A percentile compares a stretch with the other conserved stretches of the same genome.
These are phyloP conservation scores for Exophiala xenobiotica DNA, from an alignment of 2,329 filamentous ascomycete genomes.

Conservation along the genomic window DNA sequence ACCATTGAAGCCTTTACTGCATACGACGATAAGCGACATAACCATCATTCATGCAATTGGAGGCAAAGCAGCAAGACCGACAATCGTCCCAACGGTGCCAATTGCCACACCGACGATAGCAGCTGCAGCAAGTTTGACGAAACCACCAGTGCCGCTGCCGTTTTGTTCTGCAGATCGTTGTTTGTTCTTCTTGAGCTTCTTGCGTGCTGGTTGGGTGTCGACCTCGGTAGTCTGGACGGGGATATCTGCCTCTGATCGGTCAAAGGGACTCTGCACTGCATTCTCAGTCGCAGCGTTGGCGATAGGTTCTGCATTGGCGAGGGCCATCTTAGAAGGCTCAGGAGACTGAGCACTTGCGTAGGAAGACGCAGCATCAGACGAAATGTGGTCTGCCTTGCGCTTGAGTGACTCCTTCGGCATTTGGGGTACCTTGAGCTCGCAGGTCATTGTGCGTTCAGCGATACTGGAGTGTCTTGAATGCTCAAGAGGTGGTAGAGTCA, in stretches of 20 bases:
- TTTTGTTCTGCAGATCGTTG: slow-evolving; percentile 1
- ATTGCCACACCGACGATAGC: slow-evolving; percentile 42
- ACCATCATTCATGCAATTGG: slow-evolving; percentile 4
- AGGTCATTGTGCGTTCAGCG: background rate
- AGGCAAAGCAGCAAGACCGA: slow-evolving; percentile 43
- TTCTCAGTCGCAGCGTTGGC: background rate
- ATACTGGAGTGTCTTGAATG: background rate
- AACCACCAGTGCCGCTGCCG: slow-evolving; percentile 9
- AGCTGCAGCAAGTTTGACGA: slow-evolving; percentile 41
- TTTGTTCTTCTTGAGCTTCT: slow-evolving; percentile 24
- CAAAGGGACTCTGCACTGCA: slow-evolving; percentile 6
- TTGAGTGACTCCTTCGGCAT: slow-evolving; percentile 12
- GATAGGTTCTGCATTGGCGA: background rate
- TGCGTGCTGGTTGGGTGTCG: slow-evolving; percentile 11
- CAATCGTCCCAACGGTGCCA: slow-evolving; percentile 43
- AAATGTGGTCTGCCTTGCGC: slow-evolving; percentile 28
- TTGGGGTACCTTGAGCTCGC: background rate
- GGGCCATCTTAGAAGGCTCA: background rate
- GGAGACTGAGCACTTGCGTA: background rate
- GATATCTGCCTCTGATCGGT: slow-evolving; percentile 31
- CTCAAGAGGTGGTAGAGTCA: slow-evolving; percentile 1
- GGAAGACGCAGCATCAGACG: slow-evolving; percentile 27
- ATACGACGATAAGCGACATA: background rate
- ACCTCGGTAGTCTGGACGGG: slow-evolving; percentile 10
- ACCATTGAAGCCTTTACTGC: background rate